Conservation (phyloP, 2,329 filamentous ascomycete genomes). For the Aspergillus bombycis region DNA sequence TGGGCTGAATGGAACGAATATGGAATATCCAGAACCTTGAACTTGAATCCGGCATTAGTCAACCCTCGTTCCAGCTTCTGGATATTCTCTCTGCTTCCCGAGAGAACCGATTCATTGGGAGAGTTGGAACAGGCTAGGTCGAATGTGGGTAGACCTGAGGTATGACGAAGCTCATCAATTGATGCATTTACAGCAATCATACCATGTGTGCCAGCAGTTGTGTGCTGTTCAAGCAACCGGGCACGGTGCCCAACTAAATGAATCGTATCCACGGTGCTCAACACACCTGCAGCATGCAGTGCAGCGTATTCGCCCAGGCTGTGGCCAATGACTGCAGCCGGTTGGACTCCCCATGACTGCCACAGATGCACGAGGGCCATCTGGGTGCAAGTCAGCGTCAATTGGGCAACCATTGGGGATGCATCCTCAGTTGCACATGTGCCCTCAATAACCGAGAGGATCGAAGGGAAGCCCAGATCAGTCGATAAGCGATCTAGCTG, state of each 20-base stretch:
- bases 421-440: background rate
- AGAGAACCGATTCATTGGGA: background rate
- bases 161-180: constrained; percentile 27
- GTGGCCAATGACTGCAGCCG: constrained; percentile 58
- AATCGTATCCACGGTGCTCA: constrained; percentile 48
- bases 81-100: background rate
- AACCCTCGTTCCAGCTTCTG: background rate
- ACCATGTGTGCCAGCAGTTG: constrained; percentile 68
- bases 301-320: constrained; percentile 46
- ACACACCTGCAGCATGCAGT: constrained; percentile 35
- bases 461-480: constrained; percentile 29
- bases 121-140: constrained; percentile 9
- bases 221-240: constrained; percentile 65
- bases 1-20: constrained; percentile 13
- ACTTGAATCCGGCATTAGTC: background rate
- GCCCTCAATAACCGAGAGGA: constrained; percentile 11
- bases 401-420: constrained; percentile 34
- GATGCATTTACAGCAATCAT: constrained; percentile 62
- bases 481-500: constrained; percentile 26
- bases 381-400: constrained; percentile 41
- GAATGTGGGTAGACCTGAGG: background rate
- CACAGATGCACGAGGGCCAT: constrained; percentile 44
- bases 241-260: constrained; percentile 72
- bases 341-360: constrained; percentile 32
- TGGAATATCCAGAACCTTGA: background rate